phyloP scores from a whole-genome alignment of 2,329 filamentous ascomycete genomes.

The Aspergillus aculeatus region DNA sequence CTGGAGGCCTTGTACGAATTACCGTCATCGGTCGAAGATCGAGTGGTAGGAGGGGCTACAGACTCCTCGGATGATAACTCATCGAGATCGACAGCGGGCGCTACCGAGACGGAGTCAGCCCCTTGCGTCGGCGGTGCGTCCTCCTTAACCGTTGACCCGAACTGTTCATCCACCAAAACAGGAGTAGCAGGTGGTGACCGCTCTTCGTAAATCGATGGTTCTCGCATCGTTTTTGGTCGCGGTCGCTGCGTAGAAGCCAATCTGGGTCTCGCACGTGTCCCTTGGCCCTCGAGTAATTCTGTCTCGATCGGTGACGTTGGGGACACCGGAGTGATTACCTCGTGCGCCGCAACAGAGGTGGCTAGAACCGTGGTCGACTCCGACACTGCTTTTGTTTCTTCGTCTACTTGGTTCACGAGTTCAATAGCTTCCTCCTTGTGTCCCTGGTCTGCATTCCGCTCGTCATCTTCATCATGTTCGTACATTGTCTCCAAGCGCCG shows the following conservation, averaged over 20 bases:
- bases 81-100: conserved; percentile 9
- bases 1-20: conserved; percentile 18
- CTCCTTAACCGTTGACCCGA: background rate
- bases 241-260: conserved; percentile 30
- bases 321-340: conserved; percentile 20
- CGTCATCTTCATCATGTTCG: conserved; percentile 33
- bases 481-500: conserved; percentile 40
- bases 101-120: conserved; percentile 20
- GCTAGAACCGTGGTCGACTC: conserved; percentile 18
- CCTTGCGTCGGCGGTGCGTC: conserved; percentile 25
- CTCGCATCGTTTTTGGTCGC: conserved; percentile 24
- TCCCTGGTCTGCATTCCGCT: conserved; percentile 13
- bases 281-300: conserved; percentile 35
- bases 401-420: background rate
- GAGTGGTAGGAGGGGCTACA: conserved; percentile 8
- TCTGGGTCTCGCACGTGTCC: conserved; percentile 31
- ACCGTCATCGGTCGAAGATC: conserved; percentile 6
- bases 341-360: conserved; percentile 20
- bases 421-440: background rate
- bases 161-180: conserved; percentile 16
- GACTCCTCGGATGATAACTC: conserved; percentile 9
- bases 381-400: conserved; percentile 11
- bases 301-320: conserved; percentile 22
- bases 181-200: conserved; percentile 21
- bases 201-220: conserved; percentile 14